Base-by-base conservation (phyloP, 352 stramenopile species). In the Pythium folliculosum region DNA sequence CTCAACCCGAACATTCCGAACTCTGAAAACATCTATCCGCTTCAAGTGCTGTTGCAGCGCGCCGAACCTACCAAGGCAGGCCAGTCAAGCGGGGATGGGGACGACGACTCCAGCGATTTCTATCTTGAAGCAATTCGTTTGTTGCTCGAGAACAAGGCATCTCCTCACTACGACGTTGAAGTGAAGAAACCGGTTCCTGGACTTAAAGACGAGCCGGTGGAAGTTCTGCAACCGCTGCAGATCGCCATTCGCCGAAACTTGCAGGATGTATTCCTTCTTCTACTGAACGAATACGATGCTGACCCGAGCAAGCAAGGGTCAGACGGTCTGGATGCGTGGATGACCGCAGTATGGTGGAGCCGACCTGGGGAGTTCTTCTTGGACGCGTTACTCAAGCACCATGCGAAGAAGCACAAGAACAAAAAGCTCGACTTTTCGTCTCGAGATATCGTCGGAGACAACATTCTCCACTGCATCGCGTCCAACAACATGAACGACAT, bases 1-100 rank as follows among this genome's bases (percentile, higher is more conserved):
- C 69, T 91, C 5, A 81, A 87, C 52, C 80, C 85, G 4, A 89
- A 94, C 66, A 84, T 92, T 21, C 70, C 72, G 5, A 83, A 91
- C 49, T 81, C 77, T 0, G 78, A 88, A 30, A 75, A 79, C n/a
- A 63, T 84, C 47, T 89, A 85, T 45, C 85, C 85, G 8, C 65
- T 92, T 9, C 80, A 92, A 57, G 63, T 67, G n/a, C 49, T 94
- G 51, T 75, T 94, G 25, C 60, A 68, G 35, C 79, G 83, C 35
- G 73, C 69, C 0, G 71, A 60, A 9, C 23, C 38, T 0, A 51
- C 47, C 5, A 57, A 68, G 30, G 47, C 13, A 65, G 21, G 8
- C 21, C 25, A 71, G 21, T 27, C 72, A 0, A 66, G 61, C 16
- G 35, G 25, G 17, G 32, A 38, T 8, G 55, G 50, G 1, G 59